Evolutionary conservation across 441 rosid genomes (phyloP).

Genomic region (California macrophylla): DNA sequence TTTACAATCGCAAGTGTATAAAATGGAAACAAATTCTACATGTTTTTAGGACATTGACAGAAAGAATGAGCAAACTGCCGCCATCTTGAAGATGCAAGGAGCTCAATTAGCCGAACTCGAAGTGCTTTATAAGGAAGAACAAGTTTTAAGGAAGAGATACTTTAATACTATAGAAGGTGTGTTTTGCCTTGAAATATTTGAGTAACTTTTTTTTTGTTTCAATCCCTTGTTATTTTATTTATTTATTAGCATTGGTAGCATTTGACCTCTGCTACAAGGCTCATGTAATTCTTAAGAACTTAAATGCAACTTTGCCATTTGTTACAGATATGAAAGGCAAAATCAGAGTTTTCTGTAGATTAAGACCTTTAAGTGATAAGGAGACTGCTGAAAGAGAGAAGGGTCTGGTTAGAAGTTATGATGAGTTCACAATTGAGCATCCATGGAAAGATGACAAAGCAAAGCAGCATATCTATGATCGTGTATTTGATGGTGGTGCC

Average conservation of each 20-base stretch:
- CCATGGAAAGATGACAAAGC: conserved; percentile 82
- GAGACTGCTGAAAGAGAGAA: conserved; percentile 53
- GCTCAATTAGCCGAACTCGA: conserved; percentile 86
- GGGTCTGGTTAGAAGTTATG: conserved; percentile 34
- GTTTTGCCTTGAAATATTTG: neutral
- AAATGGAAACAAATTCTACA: neutral
- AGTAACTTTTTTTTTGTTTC: neutral
- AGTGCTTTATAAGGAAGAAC: conserved; percentile 80
- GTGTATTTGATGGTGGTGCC: conserved; percentile 64
- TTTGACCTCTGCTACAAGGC: neutral
- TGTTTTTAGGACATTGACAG: conserved; percentile 75
- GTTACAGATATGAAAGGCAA: conserved; percentile 91
- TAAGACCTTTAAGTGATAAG: conserved; percentile 74
- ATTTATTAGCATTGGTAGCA: neutral
- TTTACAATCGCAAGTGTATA: neutral
- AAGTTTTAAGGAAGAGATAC: conserved; percentile 69
- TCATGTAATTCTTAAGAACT: neutral
- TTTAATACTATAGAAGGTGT: conserved; percentile 90
- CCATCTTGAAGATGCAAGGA: conserved; percentile 91
- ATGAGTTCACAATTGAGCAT: conserved; percentile 89
- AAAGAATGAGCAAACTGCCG: conserved; percentile 92
- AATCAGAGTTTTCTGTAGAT: conserved; percentile 80
- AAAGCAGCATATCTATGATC: conserved; percentile 86
- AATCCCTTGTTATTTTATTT: neutral
- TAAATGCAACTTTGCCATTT: conserved; percentile 4